Conservation (phyloP, 2,329 filamentous ascomycete species). For the Botrytis medusae region DNA sequence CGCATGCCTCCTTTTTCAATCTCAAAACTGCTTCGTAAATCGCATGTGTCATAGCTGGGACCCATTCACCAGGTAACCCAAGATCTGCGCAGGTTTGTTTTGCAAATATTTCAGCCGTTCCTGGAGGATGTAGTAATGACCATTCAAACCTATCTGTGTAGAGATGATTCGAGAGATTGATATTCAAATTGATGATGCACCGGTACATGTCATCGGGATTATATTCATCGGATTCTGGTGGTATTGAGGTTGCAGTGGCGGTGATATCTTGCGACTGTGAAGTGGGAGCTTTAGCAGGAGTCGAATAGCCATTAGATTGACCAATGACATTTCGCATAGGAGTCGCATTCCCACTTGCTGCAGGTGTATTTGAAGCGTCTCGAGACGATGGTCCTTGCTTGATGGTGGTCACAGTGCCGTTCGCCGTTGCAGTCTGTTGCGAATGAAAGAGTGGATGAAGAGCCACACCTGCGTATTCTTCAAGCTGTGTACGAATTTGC, state of each 20-base stretch:
- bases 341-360: constrained; percentile 55
- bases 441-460: constrained; percentile 88
- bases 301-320: constrained; percentile 46
- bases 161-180: constrained; percentile 86
- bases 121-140: constrained; percentile 89
- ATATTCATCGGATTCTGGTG: constrained; percentile 67
- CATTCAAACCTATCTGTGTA: constrained; percentile 98
- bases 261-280: constrained; percentile 53
- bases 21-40: constrained; percentile 94
- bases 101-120: constrained; percentile 88
- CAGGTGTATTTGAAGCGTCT: constrained; percentile 47
- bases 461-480: constrained; percentile 93
- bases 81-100: constrained; percentile 91
- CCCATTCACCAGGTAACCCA: constrained; percentile 87
- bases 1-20: constrained; percentile 94
- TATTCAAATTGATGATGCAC: constrained; percentile 85
- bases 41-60: constrained; percentile 89
- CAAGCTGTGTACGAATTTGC: constrained; percentile 90
- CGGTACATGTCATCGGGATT: constrained; percentile 95
- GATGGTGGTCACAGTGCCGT: constrained; percentile 40
- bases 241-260: constrained; percentile 65
- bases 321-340: constrained; percentile 52
- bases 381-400: constrained; percentile 33
- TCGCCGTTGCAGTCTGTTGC: constrained; percentile 40
- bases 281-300: constrained; percentile 50